phyloP scores from a whole-genome alignment of 768 basidiomycete species.

The Multifurca ochricompacta region DNA sequence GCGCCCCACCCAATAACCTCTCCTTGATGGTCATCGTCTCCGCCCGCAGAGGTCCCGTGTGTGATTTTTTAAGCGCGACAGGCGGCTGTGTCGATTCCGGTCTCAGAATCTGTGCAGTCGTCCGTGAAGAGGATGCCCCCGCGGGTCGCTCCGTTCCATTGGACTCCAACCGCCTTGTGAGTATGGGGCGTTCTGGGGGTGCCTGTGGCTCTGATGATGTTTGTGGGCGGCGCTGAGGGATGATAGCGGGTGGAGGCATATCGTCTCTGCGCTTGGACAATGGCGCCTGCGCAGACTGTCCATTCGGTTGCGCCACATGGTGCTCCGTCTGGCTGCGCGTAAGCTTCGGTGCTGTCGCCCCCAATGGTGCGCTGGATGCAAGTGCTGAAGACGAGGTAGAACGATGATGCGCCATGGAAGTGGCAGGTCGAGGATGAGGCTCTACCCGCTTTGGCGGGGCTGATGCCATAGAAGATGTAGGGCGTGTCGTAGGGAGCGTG shows the following conservation, averaged over 20 bases:
- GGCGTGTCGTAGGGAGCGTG: constrained; percentile 7
- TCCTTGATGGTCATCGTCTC: constrained; percentile 12
- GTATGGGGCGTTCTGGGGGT: not conserved
- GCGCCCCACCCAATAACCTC: constrained; percentile 9
- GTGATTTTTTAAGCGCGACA: not conserved
- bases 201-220: not conserved
- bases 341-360: not conserved
- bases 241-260: constrained; percentile 14
- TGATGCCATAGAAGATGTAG: constrained; percentile 11
- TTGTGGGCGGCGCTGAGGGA: constrained; percentile 7
- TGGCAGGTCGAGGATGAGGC: constrained; percentile 14
- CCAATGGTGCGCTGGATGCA: not conserved
- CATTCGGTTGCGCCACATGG: not conserved
- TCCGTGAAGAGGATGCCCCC: not conserved
- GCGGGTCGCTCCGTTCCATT: not conserved
- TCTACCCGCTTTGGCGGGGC: constrained; percentile 4
- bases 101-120: constrained; percentile 8
- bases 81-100: constrained; percentile 4
- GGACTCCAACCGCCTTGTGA: not conserved
- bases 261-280: constrained; percentile 2
- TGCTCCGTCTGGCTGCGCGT: constrained; percentile 8
- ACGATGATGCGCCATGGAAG: constrained; percentile 11
- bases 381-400: constrained; percentile 9
- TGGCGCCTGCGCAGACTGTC: not conserved
- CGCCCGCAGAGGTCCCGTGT: constrained; percentile 1